Evolutionary conservation across 2,329 filamentous ascomycete genomes (phyloP).

Genomic region (Colletotrichum truncatum): DNA sequence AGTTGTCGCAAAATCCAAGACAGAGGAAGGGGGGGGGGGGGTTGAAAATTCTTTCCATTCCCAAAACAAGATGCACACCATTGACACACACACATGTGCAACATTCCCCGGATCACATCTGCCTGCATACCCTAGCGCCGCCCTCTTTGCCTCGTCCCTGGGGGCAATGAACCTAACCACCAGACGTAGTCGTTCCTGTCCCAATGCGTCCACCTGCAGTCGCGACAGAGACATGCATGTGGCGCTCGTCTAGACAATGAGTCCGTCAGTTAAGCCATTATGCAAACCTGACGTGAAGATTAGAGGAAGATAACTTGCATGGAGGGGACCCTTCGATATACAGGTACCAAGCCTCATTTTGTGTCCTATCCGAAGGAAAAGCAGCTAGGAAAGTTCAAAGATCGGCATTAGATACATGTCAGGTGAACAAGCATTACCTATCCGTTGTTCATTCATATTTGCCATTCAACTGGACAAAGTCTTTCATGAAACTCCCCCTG

Average conservation of each 20-base stretch:
- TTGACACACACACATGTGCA: not conserved
- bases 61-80: not conserved
- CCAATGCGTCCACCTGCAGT: conserved; percentile 20
- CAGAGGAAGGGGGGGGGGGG: conserved; percentile 9
- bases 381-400: not conserved
- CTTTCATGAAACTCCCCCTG: not conserved
- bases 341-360: not conserved
- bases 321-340: not conserved
- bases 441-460: not conserved
- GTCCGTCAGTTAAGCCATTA: conserved; percentile 18
- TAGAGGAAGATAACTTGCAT: not conserved
- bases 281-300: not conserved
- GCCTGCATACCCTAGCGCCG: conserved; percentile 25
- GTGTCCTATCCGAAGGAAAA: not conserved
- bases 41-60: not conserved
- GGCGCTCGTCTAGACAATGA: not conserved
- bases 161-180: not conserved
- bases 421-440: not conserved
- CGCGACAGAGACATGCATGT: conserved; percentile 20
- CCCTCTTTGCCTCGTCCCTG: not conserved
- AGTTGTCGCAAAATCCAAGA: conserved; percentile 24
- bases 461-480: not conserved
- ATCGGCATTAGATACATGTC: not conserved
- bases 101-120: conserved; percentile 28
- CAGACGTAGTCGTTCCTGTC: not conserved